Conservation (phyloP, 2,329 filamentous ascomycete species). For the Trichoderma atroviride region DNA sequence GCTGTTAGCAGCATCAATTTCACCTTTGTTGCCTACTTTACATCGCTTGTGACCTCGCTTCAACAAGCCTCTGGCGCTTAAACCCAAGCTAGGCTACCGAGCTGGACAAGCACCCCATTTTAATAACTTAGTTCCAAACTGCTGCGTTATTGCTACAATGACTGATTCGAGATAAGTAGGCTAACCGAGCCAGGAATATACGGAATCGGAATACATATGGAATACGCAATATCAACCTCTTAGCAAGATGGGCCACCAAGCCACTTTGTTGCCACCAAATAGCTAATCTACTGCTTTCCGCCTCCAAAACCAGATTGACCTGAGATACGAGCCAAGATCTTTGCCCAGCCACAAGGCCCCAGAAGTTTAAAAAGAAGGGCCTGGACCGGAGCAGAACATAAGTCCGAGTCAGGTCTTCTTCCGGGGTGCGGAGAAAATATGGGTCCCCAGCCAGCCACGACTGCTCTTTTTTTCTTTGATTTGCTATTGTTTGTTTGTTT, state of each 20-base stretch:
- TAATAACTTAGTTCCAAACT: background rate
- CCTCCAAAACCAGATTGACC: background rate
- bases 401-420: background rate
- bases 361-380: background rate
- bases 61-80: background rate
- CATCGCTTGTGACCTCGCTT: background rate
- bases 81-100: background rate
- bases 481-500: background rate
- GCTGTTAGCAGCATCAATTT: background rate
- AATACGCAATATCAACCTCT: background rate
- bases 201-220: background rate
- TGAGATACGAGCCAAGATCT: background rate
- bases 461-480: background rate
- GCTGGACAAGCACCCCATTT: background rate
- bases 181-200: background rate
- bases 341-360: background rate
- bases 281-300: background rate
- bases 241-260: background rate
- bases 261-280: background rate
- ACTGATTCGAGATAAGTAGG: background rate
- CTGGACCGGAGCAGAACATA: background rate
- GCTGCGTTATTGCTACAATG: background rate
- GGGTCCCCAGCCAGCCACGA: background rate
- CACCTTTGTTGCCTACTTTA: background rate
- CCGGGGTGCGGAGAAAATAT: constrained; percentile 22